Percentiles rank a stretch among this genome's conserved stretches.
phyloP scores from a whole-genome alignment of 306 rosid species.

The Pterocarpus santalinus region DNA sequence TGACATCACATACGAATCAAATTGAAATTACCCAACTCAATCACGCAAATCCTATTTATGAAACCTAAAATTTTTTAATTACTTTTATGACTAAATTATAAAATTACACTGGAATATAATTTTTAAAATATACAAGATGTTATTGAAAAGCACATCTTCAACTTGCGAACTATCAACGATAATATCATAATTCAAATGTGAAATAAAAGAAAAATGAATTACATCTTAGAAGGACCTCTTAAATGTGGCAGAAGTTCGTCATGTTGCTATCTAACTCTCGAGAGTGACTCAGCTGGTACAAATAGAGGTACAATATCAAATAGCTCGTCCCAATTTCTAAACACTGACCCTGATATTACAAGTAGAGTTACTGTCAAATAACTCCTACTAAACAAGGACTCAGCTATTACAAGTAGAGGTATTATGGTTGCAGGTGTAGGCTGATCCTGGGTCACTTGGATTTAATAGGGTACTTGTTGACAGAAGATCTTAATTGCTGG shows the following conservation, averaged over 20 bases:
- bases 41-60: too few relatives aligned
- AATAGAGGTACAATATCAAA: conserved; percentile 18
- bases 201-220: neutral
- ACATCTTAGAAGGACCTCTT: conserved; percentile 15
- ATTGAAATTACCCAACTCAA: neutral
- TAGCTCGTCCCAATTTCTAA: neutral
- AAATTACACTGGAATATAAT: neutral
- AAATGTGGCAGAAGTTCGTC: conserved; percentile 23
- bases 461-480: conserved; percentile 33
- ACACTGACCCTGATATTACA: conserved; percentile 8
- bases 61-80: too few relatives aligned
- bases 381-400: conserved; percentile 32
- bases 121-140: neutral
- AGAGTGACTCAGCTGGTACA: neutral
- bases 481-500: conserved; percentile 46
- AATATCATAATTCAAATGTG: neutral
- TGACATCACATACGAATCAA: neutral
- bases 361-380: conserved; percentile 32
- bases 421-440: conserved; percentile 47
- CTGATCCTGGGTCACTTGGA: conserved; percentile 32
- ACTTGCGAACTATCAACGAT: neutral
- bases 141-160: neutral
- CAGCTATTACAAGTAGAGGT: conserved; percentile 38
- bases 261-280: neutral
- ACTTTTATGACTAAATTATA: neutral